Evolutionary conservation across 345 rosid species (phyloP), one percentile per base, ranked within the genome.

Genomic region (Populus euphratica): DNA sequence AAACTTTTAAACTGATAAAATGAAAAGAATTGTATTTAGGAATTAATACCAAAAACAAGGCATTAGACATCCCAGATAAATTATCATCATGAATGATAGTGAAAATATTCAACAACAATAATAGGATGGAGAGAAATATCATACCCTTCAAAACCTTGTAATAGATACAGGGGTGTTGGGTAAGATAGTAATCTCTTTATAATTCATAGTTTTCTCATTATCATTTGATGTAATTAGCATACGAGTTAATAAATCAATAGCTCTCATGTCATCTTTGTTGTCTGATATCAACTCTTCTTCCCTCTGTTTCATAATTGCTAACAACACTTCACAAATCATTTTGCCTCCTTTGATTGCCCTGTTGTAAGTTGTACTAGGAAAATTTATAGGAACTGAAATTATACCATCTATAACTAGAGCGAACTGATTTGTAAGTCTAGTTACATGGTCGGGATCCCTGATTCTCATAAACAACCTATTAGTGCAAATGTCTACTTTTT

Each of bases 321-420:
- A 3, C 67, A 80, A 64, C 43, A 76, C 80, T 16, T 41, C 49
- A 18, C 65, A 20, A 16, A 76, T 1, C 11, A 41, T 11, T 29
- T 31, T 80, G 39, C 72, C 43, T 5, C n/a, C 63, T 56, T 62
- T 67, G 21, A 68, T 20, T 0, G 69, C 49, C 10, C 41, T 11
- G 14, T 14, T 20, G 21, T 13, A 74, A 29, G 59, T 3, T 20
- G 65, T 75, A 11, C 84, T 79, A 2, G 79, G 82, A 13, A 80
- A 38, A 52, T 80, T 63, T 3, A 80, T 29, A 0, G 82, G 78
- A 29, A 70, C 2, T 4, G 75, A 61, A 1, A 73, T 13, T 18
- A 63, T 0, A 1, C 36, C 78, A 0, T 10, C 6, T 3, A 0
- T 0, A 0, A 74, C 5, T 2, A 47, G 7, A 44, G 21, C 33